A percentile compares a stretch with the other conserved stretches of the same genome.
phyloP scores from a whole-genome alignment of 2,329 filamentous ascomycete species.

The Eutypella sp. region DNA sequence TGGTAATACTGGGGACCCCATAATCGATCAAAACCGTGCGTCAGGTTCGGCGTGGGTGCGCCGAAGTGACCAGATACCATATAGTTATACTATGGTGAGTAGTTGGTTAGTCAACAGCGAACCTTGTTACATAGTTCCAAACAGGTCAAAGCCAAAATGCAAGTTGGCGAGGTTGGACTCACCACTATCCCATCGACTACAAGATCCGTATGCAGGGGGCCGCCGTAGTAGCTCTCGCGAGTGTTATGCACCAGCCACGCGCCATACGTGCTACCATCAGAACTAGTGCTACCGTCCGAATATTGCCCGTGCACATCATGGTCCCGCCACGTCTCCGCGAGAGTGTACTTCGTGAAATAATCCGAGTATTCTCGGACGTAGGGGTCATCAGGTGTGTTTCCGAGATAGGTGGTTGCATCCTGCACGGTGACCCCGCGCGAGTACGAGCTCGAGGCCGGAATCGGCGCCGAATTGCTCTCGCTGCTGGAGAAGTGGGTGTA shows the following conservation, averaged over 20 bases:
- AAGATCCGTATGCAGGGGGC: slow-evolving; percentile 58
- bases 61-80: slow-evolving; percentile 57
- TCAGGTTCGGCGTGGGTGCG: slow-evolving; percentile 54
- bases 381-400: slow-evolving; percentile 45
- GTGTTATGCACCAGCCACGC: slow-evolving; percentile 62
- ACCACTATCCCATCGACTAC: slow-evolving; percentile 61
- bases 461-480: slow-evolving; percentile 47
- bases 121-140: background rate
- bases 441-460: slow-evolving; percentile 39
- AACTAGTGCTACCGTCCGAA: slow-evolving; percentile 44
- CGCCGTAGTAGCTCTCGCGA: slow-evolving; percentile 57
- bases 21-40: slow-evolving; percentile 57
- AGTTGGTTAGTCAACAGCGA: background rate
- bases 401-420: slow-evolving; percentile 58
- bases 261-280: slow-evolving; percentile 49
- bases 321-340: slow-evolving; percentile 53
- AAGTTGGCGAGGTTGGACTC: slow-evolving; percentile 1
- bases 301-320: slow-evolving; percentile 51
- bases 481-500: slow-evolving; percentile 59
- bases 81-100: slow-evolving; percentile 18
- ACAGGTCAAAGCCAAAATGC: background rate
- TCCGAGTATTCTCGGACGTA: slow-evolving; percentile 52
- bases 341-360: slow-evolving; percentile 64
- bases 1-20: slow-evolving; percentile 60
- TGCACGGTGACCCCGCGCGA: slow-evolving; percentile 47